Percentiles rank a stretch among this genome's conserved stretches.
These are phyloP conservation scores for Plasmodium reichenowi DNA, from an alignment of 169 alveolate genomes.

Conservation along the genomic window DNA sequence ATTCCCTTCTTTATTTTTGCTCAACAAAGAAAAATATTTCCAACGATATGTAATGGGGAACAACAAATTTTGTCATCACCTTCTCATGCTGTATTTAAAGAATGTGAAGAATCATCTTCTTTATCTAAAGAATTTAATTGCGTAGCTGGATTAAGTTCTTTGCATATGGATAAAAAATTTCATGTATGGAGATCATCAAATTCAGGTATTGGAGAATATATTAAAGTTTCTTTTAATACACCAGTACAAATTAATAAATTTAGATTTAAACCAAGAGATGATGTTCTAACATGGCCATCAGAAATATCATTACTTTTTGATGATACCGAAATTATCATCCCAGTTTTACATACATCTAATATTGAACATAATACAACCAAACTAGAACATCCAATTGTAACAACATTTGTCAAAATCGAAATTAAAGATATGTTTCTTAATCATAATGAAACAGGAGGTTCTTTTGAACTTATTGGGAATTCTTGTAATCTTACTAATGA, in stretches of 20 bases:
- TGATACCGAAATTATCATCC: slow-evolving; percentile 76
- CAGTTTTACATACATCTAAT: slow-evolving; percentile 81
- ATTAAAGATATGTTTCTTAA: slow-evolving; percentile 77
- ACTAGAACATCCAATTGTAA: slow-evolving; percentile 77
- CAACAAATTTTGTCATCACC: slow-evolving; percentile 38
- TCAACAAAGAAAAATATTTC: slow-evolving; percentile 41
- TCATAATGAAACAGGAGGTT: slow-evolving; percentile 81
- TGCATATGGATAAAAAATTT: slow-evolving; percentile 77
- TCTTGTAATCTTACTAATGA: slow-evolving; percentile 46
- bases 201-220: slow-evolving; percentile 79
- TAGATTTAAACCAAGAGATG: slow-evolving; percentile 81
- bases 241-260: slow-evolving; percentile 81
- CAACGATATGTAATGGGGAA: slow-evolving; percentile 46
- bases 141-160: slow-evolving; percentile 77
- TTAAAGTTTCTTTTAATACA: slow-evolving; percentile 76
- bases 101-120: slow-evolving; percentile 34
- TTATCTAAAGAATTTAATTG: slow-evolving; percentile 78
- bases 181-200: slow-evolving; percentile 78
- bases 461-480: slow-evolving; percentile 80
- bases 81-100: slow-evolving; percentile 11
- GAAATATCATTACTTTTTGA: slow-evolving; percentile 79
- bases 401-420: slow-evolving; percentile 77
- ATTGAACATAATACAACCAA: slow-evolving; percentile 74
- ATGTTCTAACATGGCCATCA: slow-evolving; percentile 83
- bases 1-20: slow-evolving; percentile 40